Conservation (phyloP, 257 asterid species). For the Solanum medicagineum region DNA sequence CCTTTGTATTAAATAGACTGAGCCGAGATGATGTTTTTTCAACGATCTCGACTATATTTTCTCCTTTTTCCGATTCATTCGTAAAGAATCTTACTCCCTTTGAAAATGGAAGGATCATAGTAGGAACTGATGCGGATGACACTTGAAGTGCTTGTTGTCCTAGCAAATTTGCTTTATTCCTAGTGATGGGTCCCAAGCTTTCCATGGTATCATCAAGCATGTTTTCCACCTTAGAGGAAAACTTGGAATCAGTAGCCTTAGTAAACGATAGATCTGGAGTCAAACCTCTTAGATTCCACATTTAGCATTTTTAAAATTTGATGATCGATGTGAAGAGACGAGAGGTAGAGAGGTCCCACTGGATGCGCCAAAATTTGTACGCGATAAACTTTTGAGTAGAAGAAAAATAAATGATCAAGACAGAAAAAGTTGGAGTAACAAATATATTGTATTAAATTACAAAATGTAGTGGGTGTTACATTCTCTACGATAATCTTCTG, state of each 20-base stretch:
- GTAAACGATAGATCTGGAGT: neutral
- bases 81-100: neutral
- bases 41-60: neutral
- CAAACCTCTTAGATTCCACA: neutral
- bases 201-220: neutral
- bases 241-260: neutral
- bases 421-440: neutral
- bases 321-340: neutral
- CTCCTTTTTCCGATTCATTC: neutral
- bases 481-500: neutral
- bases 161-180: neutral
- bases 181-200: neutral
- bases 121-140: neutral
- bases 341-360: neutral
- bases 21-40: neutral
- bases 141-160: neutral
- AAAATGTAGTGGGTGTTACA: neutral
- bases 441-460: neutral
- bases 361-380: neutral
- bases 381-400: neutral
- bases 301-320: neutral
- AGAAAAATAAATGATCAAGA: neutral
- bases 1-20: accelerated
- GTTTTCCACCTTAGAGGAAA: neutral
- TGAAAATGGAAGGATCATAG: neutral